Base-by-base conservation (phyloP, 1,139 yeast species). In the Kodamaea ohmeri region DNA sequence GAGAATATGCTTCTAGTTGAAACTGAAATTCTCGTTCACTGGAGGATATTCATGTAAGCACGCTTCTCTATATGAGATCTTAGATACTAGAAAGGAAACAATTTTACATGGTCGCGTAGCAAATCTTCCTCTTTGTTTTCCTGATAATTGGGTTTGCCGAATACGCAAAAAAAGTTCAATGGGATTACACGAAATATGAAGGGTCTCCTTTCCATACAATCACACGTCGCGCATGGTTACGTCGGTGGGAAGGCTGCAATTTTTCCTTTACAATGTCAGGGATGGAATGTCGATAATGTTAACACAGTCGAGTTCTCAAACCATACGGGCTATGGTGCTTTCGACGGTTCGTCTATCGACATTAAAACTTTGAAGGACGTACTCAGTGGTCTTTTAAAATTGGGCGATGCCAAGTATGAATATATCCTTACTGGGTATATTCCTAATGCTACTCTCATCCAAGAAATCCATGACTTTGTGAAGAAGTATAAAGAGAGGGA, bases 171-270 rank as follows among this genome's bases (percentile, higher is more conserved):
- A 27, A 16, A 18, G 13, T n/a, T 11, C 11, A 19, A 29, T 9
- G 15, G 16, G 24, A 4, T 26, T 29, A 29, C 32, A 29, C 32
- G 32, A 29, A 19, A 14, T 19, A 38, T 24, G 31, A 39, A 19
- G 35, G 33, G 27, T 17, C 59, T 67, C 14, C 58, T 69, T 35
- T 63, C 71, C 9, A 61, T 68, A 13, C 73, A 64, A 55, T 67
- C 73, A 8, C 74, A 69, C 47, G 75, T 69, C 3, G 63, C 60
- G 6, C 74, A 69, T 45, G 75, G 75, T n/a, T 67, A 71, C 44
- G 73, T 69, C 12, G 73, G 76, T 11, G 63, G 68, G 15, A 55
- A 60, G 41, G 72, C 73, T 2, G 66, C 71, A 3, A 56, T 63
- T 1, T 70, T 69, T 45, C 73, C 75, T 2, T 55, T 69, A 14